Base-by-base conservation (phyloP, 768 basidiomycete genomes). In the Rhodotorula taiwanensis region DNA sequence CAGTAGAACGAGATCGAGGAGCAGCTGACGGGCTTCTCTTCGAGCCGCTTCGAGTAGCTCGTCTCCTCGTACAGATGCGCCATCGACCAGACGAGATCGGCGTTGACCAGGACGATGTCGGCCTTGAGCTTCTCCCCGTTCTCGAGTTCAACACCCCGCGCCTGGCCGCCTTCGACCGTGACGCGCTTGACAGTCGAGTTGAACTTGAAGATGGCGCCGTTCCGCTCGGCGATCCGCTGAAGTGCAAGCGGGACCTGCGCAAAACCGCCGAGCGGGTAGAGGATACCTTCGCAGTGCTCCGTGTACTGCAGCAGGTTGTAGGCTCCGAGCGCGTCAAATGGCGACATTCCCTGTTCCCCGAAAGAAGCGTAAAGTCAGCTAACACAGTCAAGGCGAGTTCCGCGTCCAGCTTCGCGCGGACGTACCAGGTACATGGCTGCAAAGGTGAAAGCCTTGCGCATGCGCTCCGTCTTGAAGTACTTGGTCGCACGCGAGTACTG, bases 1-100 rank as follows among this genome's bases (percentile, higher is more conserved):
- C 78, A 79, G 70, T 79, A 79, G 67, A 79, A 78, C 30, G 75
- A 76, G 58, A 79, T 78, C 10, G 73, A 74, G 5, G 77, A 78
- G 72, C 78, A 79, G 30, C 69, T 69, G n/a, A 69, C 61, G 18
- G 72, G 64, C 30, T 69, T 61, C 48, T 66, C 56, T 27, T 65
- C 66, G 2, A 70, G 30, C 39, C 58, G 61, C 54, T 59, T 58
- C 45, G 68, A 62, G 56, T 68, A 71, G 25, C 48, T 48, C 21
- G 71, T 62, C 39, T 55, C 44, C 36, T 73, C 58, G 58, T 78
- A 74, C 31, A 79, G 70, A 64, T 78, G 74, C 54, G 76, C 73
- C 61, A 77, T 75, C 14, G 77, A 76, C 72, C 75, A 79, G 6
- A 76, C 74, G 44, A 78, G 64, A 68, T 79, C 78, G 14, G 78